phyloP scores from a whole-genome alignment of 805 yeast genomes.

The Lipomyces japonicus region DNA sequence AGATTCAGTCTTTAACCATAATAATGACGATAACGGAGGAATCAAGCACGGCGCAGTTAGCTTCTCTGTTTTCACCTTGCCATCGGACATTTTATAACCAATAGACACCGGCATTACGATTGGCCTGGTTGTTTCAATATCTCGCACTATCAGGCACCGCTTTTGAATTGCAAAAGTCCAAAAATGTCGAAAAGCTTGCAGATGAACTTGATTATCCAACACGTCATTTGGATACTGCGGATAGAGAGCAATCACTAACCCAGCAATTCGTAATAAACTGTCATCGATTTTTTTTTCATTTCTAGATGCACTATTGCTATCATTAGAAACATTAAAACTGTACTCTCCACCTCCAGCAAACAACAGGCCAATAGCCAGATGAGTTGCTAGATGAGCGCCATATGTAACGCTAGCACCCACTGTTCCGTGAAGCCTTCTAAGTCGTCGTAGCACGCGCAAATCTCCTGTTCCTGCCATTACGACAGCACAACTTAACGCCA shows the following conservation, averaged over 20 bases:
- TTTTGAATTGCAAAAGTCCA: slow-evolving; percentile 85
- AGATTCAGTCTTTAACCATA: slow-evolving; percentile 8
- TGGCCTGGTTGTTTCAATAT: slow-evolving; percentile 55
- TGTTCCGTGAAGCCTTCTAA: slow-evolving; percentile 64
- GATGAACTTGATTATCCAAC: slow-evolving; percentile 53
- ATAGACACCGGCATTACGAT: slow-evolving; percentile 36
- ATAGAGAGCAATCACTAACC: slow-evolving; percentile 68
- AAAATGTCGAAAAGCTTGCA: slow-evolving; percentile 83
- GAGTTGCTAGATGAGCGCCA: slow-evolving; percentile 73
- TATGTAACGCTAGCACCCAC: slow-evolving; percentile 42
- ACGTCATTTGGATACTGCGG: slow-evolving; percentile 57
- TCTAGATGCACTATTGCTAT: background rate
- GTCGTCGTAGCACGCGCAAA: slow-evolving; percentile 65
- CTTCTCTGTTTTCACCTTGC: slow-evolving; percentile 23
- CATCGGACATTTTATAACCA: slow-evolving; percentile 39
- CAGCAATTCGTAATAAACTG: slow-evolving; percentile 43
- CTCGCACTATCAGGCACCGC: slow-evolving; percentile 73
- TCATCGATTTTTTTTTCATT: background rate
- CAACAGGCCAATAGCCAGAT: slow-evolving; percentile 79
- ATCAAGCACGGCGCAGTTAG: slow-evolving; percentile 22
- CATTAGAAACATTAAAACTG: slow-evolving; percentile 55
- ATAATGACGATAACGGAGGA: slow-evolving; percentile 18
- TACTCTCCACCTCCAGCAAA: slow-evolving; percentile 92
- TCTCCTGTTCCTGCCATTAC: slow-evolving; percentile 93
- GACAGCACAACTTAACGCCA: slow-evolving; percentile 63